These are phyloP conservation scores for Primulina eburnea DNA, from an alignment of 257 asterid genomes.

Conservation along the genomic window DNA sequence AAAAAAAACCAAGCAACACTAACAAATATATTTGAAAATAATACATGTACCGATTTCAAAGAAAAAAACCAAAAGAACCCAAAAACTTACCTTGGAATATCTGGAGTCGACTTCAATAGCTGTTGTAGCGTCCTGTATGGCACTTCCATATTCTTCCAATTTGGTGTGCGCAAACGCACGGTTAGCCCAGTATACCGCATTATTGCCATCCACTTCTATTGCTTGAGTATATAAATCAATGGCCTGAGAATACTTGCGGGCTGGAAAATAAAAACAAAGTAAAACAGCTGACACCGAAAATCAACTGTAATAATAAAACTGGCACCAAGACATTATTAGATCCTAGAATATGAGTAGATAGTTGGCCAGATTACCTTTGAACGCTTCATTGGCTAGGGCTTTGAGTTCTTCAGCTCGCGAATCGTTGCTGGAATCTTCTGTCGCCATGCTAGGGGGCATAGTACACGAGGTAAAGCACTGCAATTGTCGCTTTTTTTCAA, in stretches of 20 bases:
- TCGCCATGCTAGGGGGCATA: slow-evolving; percentile 80
- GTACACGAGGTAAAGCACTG: slow-evolving; percentile 16
- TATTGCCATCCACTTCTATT: slow-evolving; percentile 55
- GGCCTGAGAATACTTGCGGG: slow-evolving; percentile 80
- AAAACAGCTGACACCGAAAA: neutral
- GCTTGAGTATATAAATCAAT: slow-evolving; percentile 94
- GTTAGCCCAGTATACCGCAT: slow-evolving; percentile 97
- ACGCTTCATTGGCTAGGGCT: slow-evolving; percentile 83
- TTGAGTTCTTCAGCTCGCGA: slow-evolving; percentile 79
- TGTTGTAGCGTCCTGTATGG: slow-evolving; percentile 78
- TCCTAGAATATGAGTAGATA: neutral
- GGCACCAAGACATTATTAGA: slow-evolving; percentile 7
- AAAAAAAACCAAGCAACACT: slow-evolving; percentile 14
- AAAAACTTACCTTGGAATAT: slow-evolving; percentile 71
- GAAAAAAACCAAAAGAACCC: slow-evolving; percentile 7
- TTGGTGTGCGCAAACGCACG: slow-evolving; percentile 95
- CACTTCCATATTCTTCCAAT: slow-evolving; percentile 98
- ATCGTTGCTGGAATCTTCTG: slow-evolving; percentile 42
- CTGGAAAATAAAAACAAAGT: slow-evolving; percentile 41
- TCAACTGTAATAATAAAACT: neutral
- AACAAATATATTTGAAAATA: neutral
- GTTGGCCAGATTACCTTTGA: slow-evolving; percentile 57
- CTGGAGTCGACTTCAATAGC: slow-evolving; percentile 84
- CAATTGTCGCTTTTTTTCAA: neutral
- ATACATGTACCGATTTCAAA: neutral